Evolutionary conservation across 108 stramenopile species (phyloP).

Genomic region (Cyclotella baltica): DNA sequence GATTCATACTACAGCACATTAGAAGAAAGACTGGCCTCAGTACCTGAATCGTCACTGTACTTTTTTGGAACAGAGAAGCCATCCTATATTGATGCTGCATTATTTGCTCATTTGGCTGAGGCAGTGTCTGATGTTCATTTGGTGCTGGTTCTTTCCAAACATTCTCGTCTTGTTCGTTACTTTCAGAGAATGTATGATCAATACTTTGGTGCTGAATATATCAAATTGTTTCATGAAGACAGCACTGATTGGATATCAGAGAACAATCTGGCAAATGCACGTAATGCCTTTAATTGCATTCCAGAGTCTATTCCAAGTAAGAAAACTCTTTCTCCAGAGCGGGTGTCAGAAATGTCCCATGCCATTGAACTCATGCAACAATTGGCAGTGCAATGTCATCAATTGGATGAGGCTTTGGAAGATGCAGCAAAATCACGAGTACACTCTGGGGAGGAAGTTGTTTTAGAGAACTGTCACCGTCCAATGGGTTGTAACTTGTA

Average conservation of each 20-base stretch:
- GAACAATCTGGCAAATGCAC: slow-evolving; percentile 63
- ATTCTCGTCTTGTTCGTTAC: slow-evolving; percentile 58
- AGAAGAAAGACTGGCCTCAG: slow-evolving; percentile 48
- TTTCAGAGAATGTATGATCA: slow-evolving; percentile 62
- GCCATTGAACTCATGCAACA: slow-evolving; percentile 77
- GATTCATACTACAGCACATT: slow-evolving; percentile 56
- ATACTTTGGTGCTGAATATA: slow-evolving; percentile 58
- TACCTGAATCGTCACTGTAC: slow-evolving; percentile 21
- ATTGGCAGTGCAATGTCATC: slow-evolving; percentile 64
- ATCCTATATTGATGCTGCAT: slow-evolving; percentile 59
- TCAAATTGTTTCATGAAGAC: neutral
- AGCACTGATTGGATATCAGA: slow-evolving; percentile 48
- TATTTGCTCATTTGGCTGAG: slow-evolving; percentile 79
- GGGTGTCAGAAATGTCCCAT: slow-evolving; percentile 38
- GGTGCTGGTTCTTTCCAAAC: slow-evolving; percentile 66
- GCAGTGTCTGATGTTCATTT: slow-evolving; percentile 77
- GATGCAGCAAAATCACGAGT: slow-evolving; percentile 39
- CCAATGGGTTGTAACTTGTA: slow-evolving; percentile 48
- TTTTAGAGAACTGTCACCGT: slow-evolving; percentile 30
- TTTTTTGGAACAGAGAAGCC: slow-evolving; percentile 62
- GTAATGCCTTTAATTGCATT: slow-evolving; percentile 59
- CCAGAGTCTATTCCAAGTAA: slow-evolving; percentile 26
- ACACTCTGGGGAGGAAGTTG: slow-evolving; percentile 40
- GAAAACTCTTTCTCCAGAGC: neutral
- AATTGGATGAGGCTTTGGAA: slow-evolving; percentile 55